Conservation (phyloP, 768 basidiomycete species). For the Agaricus sinodeliciosus region DNA sequence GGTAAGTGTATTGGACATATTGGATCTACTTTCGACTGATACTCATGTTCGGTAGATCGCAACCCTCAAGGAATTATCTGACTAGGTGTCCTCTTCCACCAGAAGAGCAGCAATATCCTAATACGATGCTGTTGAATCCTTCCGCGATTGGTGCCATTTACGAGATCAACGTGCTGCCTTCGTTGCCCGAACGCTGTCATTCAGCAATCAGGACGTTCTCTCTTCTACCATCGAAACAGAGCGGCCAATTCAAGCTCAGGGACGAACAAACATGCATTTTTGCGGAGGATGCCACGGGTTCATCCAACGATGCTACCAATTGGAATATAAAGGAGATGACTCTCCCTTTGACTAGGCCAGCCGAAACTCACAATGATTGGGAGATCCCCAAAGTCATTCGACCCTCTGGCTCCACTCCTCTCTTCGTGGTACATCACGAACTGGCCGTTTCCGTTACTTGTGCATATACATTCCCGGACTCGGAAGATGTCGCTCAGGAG, state of each 20-base stretch:
- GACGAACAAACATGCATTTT: constrained; percentile 46
- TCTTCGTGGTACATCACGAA: constrained; percentile 51
- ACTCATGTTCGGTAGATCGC: constrained; percentile 25
- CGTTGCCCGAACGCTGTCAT: constrained; percentile 16
- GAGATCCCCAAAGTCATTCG: constrained; percentile 32
- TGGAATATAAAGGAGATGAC: constrained; percentile 58
- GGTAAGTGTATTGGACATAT: constrained; percentile 34
- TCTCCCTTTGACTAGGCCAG: constrained; percentile 39
- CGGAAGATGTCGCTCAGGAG: constrained; percentile 24
- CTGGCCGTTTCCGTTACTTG: constrained; percentile 46
- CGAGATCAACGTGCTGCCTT: constrained; percentile 33
- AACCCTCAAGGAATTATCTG: constrained; percentile 34
- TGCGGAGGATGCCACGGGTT: constrained; percentile 22
- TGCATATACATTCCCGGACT: constrained; percentile 43
- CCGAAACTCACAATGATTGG: constrained; percentile 30
- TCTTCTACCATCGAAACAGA: constrained; percentile 41
- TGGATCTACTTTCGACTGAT: not conserved
- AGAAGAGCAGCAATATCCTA: constrained; percentile 54
- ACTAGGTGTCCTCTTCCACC: constrained; percentile 52
- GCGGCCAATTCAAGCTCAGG: constrained; percentile 38
- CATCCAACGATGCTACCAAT: constrained; percentile 22
- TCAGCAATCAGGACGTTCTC: constrained; percentile 32
- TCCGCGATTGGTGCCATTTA: constrained; percentile 52
- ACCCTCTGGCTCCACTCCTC: constrained; percentile 44
- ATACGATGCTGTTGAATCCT: constrained; percentile 44